Evolutionary conservation across 306 rosid genomes (phyloP).

Genomic region (Cajanus cajan): DNA sequence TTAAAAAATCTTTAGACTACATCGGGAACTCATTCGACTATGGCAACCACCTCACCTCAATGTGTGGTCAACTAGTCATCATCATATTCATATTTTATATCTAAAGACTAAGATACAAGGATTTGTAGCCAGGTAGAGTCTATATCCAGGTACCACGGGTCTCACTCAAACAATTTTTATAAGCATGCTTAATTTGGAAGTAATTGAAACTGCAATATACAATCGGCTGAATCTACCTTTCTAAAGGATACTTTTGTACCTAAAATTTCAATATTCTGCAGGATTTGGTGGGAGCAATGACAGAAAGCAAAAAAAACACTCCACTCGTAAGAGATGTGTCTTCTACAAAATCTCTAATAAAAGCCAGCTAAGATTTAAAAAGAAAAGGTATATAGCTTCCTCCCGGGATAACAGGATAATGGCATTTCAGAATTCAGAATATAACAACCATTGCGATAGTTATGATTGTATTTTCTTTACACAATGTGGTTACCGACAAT

Average conservation of each 20-base stretch:
- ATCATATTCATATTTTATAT: not conserved
- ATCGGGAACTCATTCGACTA: constrained; percentile 7
- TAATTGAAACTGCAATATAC: constrained; percentile 1
- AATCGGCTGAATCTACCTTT: not conserved
- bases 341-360: not conserved
- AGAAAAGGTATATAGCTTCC: not conserved
- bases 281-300: constrained; percentile 8
- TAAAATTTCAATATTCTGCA: not conserved
- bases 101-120: not conserved
- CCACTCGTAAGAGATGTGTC: not conserved
- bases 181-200: not conserved
- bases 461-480: not conserved
- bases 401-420: not conserved
- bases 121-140: not conserved
- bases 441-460: not conserved
- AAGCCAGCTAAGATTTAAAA: not conserved
- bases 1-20: not conserved
- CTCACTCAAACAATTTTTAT: not conserved
- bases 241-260: not conserved
- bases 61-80: not conserved
- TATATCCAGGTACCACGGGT: not conserved
- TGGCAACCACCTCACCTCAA: not conserved
- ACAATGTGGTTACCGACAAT: not conserved
- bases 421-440: constrained; percentile 8
- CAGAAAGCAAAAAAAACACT: not conserved